Percentiles rank a stretch among this genome's conserved stretches.
Evolutionary conservation across 768 basidiomycete genomes (phyloP).

Genomic region (Hericium rajendrae): DNA sequence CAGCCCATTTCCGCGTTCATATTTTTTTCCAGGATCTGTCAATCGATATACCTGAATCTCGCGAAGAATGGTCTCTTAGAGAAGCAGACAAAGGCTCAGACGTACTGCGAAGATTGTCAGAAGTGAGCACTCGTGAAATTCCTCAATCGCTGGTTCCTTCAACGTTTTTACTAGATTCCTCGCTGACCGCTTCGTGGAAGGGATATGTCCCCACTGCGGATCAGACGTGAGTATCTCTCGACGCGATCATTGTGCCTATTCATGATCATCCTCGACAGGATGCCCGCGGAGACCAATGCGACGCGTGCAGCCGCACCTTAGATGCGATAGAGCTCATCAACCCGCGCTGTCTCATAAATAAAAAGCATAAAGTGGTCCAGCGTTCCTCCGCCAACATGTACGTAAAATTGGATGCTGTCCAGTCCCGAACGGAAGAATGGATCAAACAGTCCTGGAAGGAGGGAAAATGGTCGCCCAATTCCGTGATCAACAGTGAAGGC

Average conservation of each 20-base stretch:
- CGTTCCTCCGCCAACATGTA: slow-evolving; percentile 86
- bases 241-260: neutral
- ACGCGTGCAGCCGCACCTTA: slow-evolving; percentile 83
- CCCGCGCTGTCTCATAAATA: slow-evolving; percentile 88
- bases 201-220: slow-evolving; percentile 90
- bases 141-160: slow-evolving; percentile 6
- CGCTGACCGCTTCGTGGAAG: slow-evolving; percentile 96
- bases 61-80: slow-evolving; percentile 68
- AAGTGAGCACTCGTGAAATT: slow-evolving; percentile 38
- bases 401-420: slow-evolving; percentile 74
- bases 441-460: slow-evolving; percentile 67
- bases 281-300: slow-evolving; percentile 97
- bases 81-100: slow-evolving; percentile 84
- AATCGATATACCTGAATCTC: slow-evolving; percentile 81
- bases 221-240: slow-evolving; percentile 48
- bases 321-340: slow-evolving; percentile 90
- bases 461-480: slow-evolving; percentile 90
- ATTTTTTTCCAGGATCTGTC: slow-evolving; percentile 57
- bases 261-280: slow-evolving; percentile 39
- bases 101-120: slow-evolving; percentile 86
- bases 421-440: slow-evolving; percentile 80
- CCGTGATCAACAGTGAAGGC: slow-evolving; percentile 82
- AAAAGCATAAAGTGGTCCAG: slow-evolving; percentile 66
- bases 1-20: neutral
- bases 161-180: slow-evolving; percentile 51